phyloP scores from a whole-genome alignment of 2,329 filamentous ascomycete genomes.

The Orbilia blumenaviensis region DNA sequence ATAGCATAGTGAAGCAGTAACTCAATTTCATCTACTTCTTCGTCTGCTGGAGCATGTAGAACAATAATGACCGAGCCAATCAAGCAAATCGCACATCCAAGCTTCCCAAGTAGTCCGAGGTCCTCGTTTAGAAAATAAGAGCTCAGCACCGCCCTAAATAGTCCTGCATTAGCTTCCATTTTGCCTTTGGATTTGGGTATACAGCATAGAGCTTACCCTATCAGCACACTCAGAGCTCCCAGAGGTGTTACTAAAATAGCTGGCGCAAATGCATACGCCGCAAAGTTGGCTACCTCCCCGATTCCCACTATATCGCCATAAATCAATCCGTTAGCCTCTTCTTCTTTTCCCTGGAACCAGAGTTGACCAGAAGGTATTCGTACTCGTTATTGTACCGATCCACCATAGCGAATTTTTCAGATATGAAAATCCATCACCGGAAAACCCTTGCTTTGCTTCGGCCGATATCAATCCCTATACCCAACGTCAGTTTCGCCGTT shows the following conservation, averaged over 20 bases:
- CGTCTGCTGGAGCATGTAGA: conserved; percentile 92
- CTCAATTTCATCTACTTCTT: conserved; percentile 89
- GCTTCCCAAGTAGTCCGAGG: conserved; percentile 86
- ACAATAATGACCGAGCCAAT: conserved; percentile 98
- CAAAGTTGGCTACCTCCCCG: conserved; percentile 96
- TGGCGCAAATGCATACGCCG: conserved; percentile 95
- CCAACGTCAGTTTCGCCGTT: conserved; percentile 29
- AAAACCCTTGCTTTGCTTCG: conserved; percentile 90
- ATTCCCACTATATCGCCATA: conserved; percentile 73
- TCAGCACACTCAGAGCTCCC: conserved; percentile 91
- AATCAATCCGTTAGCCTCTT: conserved; percentile 11
- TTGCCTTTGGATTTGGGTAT: neutral
- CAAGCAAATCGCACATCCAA: conserved; percentile 94
- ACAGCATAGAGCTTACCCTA: conserved; percentile 68
- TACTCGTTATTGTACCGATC: conserved; percentile 89
- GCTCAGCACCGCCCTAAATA: conserved; percentile 78
- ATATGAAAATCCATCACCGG: conserved; percentile 95
- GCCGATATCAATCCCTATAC: conserved; percentile 85
- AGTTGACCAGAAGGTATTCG: conserved; percentile 58
- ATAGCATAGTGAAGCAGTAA: conserved; percentile 90
- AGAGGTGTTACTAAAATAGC: conserved; percentile 98
- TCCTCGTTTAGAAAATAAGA: conserved; percentile 93
- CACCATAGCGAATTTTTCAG: conserved; percentile 96
- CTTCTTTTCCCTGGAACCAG: conserved; percentile 1
- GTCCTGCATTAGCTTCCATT: conserved; percentile 45